These are phyloP conservation scores for Noccaea bulbosa DNA, from an alignment of 345 rosid genomes.

Conservation along the genomic window DNA sequence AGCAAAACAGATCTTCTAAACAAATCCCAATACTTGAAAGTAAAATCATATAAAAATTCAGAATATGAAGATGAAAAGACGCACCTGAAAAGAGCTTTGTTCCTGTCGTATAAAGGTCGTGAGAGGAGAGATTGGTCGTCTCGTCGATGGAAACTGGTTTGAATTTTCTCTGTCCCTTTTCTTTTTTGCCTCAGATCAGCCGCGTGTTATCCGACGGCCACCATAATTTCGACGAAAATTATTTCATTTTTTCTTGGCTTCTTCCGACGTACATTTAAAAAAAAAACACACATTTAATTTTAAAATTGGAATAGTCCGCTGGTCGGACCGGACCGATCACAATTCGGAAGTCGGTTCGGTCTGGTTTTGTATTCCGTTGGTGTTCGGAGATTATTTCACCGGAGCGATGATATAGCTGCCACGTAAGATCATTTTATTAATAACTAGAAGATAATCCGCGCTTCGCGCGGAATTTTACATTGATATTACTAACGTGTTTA, in stretches of 20 bases:
- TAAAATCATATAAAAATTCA: not conserved
- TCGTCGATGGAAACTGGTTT: constrained; percentile 42
- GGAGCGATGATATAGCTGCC: constrained; percentile 85
- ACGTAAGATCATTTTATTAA: constrained; percentile 16
- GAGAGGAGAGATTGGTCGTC: constrained; percentile 29
- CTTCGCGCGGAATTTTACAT: too few relatives aligned
- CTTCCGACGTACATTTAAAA: not conserved
- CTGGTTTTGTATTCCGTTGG: constrained; percentile 72
- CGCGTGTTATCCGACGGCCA: constrained; percentile 45
- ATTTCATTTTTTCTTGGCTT: not conserved
- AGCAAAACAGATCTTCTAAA: constrained; percentile 3
- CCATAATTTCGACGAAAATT: not conserved
- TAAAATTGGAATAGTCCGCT: not conserved
- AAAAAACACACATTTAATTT: not conserved
- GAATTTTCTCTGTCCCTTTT: constrained; percentile 21
- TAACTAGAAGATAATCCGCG: too few relatives aligned
- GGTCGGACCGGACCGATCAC: not conserved
- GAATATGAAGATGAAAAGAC: constrained; percentile 10
- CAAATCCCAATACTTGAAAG: constrained; percentile 3
- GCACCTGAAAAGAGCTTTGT: constrained; percentile 15
- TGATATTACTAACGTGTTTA: too few relatives aligned
- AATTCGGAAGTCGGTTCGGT: constrained; percentile 4
- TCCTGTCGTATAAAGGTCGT: constrained; percentile 7
- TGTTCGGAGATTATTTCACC: constrained; percentile 77
- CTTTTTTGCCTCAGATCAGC: constrained; percentile 32